phyloP scores from a whole-genome alignment of 2,329 filamentous ascomycete species.

The Paracoccidioides lutzii region DNA sequence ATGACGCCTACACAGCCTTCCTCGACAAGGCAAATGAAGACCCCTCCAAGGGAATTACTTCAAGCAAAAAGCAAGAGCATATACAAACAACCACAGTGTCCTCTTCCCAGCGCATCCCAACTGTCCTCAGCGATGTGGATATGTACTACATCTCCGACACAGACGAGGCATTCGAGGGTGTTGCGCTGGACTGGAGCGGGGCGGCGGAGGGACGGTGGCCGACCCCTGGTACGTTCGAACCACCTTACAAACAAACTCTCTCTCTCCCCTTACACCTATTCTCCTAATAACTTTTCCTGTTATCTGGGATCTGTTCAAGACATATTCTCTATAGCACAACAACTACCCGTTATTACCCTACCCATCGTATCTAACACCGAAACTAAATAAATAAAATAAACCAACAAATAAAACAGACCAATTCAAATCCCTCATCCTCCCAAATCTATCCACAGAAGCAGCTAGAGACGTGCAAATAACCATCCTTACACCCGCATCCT shows the following conservation, averaged over 20 bases:
- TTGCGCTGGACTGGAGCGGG: slow-evolving; percentile 48
- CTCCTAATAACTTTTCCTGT: not conserved
- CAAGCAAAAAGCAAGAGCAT: slow-evolving; percentile 9
- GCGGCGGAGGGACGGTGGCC: slow-evolving; percentile 24
- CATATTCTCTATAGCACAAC: not conserved
- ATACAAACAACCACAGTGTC: slow-evolving; percentile 28
- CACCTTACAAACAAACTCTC: not conserved
- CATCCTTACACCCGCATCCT: slow-evolving; percentile 55
- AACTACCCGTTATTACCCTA: not conserved
- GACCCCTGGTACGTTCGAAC: slow-evolving; percentile 18
- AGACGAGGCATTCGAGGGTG: slow-evolving; percentile 72
- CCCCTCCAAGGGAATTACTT: slow-evolving; percentile 22
- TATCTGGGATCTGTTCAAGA: too few relatives aligned
- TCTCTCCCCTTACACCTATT: not conserved
- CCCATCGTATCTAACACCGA: not conserved
- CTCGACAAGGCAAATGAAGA: slow-evolving; percentile 77
- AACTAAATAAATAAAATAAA: not conserved
- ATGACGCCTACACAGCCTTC: slow-evolving; percentile 74
- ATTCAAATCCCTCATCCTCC: slow-evolving; percentile 52
- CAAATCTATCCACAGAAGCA: slow-evolving; percentile 26
- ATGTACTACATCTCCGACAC: slow-evolving; percentile 67
- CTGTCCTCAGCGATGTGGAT: slow-evolving; percentile 42
- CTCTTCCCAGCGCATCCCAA: slow-evolving; percentile 44
- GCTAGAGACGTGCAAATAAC: slow-evolving; percentile 42
- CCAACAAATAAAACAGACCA: slow-evolving; percentile 39